phyloP scores from a whole-genome alignment of 1,284 basidiomycete genomes.

The Puccinia hordei region DNA sequence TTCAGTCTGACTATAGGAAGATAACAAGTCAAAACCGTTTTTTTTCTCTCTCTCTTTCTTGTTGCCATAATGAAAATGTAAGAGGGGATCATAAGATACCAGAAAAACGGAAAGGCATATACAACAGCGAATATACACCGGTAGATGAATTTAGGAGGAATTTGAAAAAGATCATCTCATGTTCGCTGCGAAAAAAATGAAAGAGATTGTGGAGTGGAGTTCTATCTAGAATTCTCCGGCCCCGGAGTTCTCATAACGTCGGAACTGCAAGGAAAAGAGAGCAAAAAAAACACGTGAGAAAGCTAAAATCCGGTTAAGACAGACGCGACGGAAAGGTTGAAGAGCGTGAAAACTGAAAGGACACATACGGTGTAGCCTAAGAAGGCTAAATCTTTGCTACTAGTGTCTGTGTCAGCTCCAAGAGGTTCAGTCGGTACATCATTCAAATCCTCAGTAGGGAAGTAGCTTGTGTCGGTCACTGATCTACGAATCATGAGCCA shows the following conservation, averaged over 20 bases:
- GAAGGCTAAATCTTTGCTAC: conserved; percentile 86
- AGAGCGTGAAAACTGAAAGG: not conserved
- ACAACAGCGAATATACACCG: not conserved
- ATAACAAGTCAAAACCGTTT: no score
- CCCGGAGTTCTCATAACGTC: conserved; percentile 48
- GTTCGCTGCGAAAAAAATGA: not conserved
- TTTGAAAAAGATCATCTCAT: not conserved
- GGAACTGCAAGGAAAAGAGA: conserved; percentile 40
- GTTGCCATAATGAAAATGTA: no score
- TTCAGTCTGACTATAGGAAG: no score
- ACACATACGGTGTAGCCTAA: conserved; percentile 67
- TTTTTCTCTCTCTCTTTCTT: no score
- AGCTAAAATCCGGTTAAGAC: not conserved
- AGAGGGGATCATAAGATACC: no score
- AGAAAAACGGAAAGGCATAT: no score
- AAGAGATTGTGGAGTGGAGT: not conserved
- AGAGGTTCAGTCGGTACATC: conserved; percentile 74
- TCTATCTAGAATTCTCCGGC: conserved; percentile 24
- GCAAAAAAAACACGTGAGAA: not conserved
- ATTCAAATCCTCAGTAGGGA: conserved; percentile 92
- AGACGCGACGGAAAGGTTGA: not conserved
- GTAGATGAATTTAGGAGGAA: not conserved
- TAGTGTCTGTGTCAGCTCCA: conserved; percentile 70
- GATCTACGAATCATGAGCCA: conserved; percentile 62
- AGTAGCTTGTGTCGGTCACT: conserved; percentile 92